Evolutionary conservation across 1,284 basidiomycete genomes (phyloP).

Genomic region (Trametes polyzona): DNA sequence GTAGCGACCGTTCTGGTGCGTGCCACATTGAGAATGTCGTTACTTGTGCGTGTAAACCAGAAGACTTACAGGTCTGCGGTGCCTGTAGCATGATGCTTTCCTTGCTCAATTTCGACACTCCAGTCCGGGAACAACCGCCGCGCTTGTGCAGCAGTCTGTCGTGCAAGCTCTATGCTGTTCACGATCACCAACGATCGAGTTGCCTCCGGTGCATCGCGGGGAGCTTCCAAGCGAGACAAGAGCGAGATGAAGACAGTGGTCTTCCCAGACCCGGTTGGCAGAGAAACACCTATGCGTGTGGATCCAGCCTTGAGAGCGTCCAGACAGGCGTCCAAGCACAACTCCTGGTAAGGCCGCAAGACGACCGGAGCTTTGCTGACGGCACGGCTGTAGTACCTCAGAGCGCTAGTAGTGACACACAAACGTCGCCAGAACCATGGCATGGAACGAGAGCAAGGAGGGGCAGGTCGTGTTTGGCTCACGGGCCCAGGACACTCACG

Average conservation of each 20-base stretch:
- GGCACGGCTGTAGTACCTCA: conserved; percentile 22
- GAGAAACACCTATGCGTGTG: conserved; percentile 88
- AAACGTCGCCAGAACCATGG: conserved; percentile 18
- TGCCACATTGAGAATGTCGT: too few species aligned
- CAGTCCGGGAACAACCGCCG: conserved; percentile 70
- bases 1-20: conserved; percentile 82
- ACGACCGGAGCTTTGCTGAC: conserved; percentile 28
- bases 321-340: conserved; percentile 83
- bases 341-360: conserved; percentile 89
- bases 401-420: not conserved
- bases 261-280: conserved; percentile 93
- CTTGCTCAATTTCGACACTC: conserved; percentile 93
- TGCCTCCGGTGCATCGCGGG: conserved; percentile 46
- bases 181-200: conserved; percentile 81
- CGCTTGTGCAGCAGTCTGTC: conserved; percentile 84
- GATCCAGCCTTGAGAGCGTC: conserved; percentile 65
- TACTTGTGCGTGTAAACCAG: not conserved
- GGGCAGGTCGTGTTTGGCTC: not conserved
- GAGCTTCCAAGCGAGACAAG: conserved; percentile 61
- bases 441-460: conserved; percentile 25
- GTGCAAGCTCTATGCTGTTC: conserved; percentile 86
- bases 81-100: conserved; percentile 80
- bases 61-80: conserved; percentile 78
- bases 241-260: conserved; percentile 91
- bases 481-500: not conserved